Conservation (phyloP, 2,329 filamentous ascomycete genomes). For the Purpureocillium lavendulum region DNA sequence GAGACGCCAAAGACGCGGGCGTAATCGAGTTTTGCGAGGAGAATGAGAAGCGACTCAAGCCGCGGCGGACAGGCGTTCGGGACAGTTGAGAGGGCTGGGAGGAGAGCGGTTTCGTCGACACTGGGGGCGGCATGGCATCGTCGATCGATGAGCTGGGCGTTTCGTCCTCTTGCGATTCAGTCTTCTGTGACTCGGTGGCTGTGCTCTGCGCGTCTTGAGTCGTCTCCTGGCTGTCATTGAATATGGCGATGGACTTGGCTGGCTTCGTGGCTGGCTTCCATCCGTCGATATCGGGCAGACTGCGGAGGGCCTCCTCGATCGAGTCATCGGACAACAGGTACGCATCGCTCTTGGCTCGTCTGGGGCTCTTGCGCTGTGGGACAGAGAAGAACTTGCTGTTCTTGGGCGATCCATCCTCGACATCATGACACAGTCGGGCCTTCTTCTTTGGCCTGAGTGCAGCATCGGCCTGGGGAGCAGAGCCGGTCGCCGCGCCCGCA, state of each 20-base stretch:
- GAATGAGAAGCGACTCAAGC: slow-evolving; percentile 26
- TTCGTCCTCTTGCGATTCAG: slow-evolving; percentile 11
- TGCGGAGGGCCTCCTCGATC: slow-evolving; percentile 43
- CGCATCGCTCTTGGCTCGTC: slow-evolving; percentile 26
- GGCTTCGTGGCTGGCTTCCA: slow-evolving; percentile 32
- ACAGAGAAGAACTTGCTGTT: slow-evolving; percentile 48
- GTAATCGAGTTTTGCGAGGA: slow-evolving; percentile 19
- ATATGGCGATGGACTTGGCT: slow-evolving; percentile 32
- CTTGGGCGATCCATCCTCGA: slow-evolving; percentile 23
- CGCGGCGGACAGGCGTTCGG: slow-evolving; percentile 20
- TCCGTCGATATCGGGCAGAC: slow-evolving; percentile 42
- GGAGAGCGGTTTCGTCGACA: slow-evolving; percentile 8
- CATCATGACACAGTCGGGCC: slow-evolving; percentile 43
- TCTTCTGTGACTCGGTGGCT: slow-evolving; percentile 9
- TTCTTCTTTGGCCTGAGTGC: slow-evolving; percentile 45
- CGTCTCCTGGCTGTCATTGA: slow-evolving; percentile 28
- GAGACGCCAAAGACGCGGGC: slow-evolving; percentile 25
- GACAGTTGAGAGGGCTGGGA: slow-evolving; percentile 8
- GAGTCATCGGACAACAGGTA: slow-evolving; percentile 49
- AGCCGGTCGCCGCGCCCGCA: slow-evolving; percentile 5
- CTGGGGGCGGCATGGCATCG: slow-evolving; percentile 19
- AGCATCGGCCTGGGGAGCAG: slow-evolving; percentile 12
- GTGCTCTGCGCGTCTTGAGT: slow-evolving; percentile 5
- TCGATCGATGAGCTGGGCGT: slow-evolving; percentile 14
- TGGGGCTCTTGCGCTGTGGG: slow-evolving; percentile 16